These are phyloP conservation scores for Colletotrichum somersetense DNA, from an alignment of 2,329 filamentous ascomycete species.

Conservation along the genomic window DNA sequence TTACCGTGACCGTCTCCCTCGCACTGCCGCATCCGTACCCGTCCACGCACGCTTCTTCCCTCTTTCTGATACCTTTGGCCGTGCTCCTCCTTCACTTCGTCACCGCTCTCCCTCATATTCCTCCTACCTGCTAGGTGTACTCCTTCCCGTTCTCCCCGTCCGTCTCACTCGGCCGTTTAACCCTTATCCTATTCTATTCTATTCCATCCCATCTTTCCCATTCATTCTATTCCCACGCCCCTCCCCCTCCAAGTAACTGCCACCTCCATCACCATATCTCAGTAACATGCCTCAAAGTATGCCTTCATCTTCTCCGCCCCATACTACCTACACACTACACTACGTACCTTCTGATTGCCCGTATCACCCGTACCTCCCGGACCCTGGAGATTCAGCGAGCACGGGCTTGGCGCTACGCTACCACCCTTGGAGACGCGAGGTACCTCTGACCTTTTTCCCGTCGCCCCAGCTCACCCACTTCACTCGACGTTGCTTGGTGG, in stretches of 20 bases:
- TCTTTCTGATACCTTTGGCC: conserved; percentile 7
- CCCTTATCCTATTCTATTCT: conserved; percentile 10
- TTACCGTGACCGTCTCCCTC: not conserved
- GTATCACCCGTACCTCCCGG: not conserved
- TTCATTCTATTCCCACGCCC: not conserved
- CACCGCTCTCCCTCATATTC: conserved; percentile 18
- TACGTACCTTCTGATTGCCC: conserved; percentile 1
- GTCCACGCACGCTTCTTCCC: conserved; percentile 2
- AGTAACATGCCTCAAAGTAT: conserved; percentile 4
- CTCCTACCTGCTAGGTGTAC: not conserved
- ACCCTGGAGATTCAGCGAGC: conserved; percentile 6
- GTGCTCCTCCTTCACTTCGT: conserved; percentile 3
- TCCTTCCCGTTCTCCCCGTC: not conserved
- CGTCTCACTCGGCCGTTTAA: conserved; percentile 10
- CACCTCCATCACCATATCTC: conserved; percentile 8
- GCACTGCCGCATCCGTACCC: not conserved
- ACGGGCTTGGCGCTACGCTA: conserved; percentile 26
- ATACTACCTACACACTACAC: not conserved
- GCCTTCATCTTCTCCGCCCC: not conserved
- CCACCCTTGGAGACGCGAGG: conserved; percentile 5
- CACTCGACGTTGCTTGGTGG: conserved; percentile 11
- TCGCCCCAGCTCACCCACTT: conserved; percentile 6
- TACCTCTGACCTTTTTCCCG: not conserved
- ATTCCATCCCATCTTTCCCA: not conserved
- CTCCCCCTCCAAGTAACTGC: not conserved